Base-by-base conservation (phyloP, 139 green algal species). In the Haematococcus lacustris region DNA sequence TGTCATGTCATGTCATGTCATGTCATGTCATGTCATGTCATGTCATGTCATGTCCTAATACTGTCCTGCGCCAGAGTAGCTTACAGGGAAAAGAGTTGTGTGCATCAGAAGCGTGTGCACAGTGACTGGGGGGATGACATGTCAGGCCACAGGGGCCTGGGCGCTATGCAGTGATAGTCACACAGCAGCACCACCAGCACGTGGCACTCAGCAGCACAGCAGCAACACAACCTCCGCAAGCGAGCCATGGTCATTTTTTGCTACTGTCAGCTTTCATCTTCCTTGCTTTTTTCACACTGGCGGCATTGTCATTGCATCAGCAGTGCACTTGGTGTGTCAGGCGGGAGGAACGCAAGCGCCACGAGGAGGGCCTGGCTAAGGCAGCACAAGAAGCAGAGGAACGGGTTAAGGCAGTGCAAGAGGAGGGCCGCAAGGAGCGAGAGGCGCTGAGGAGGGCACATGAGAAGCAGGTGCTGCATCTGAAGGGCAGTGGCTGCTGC, bases 341-440 rank as follows among this genome's bases (percentile, higher is more conserved):
- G 41, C 73, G 79, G 1, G 85, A 87, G 57, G 80, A 90, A 32
- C 70, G 74, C 57, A 80, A 78, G 63, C 76, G 75, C 0, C 53
- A 74, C 21, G 80, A 82, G 38, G 79, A 81, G 63, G 77, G 71
- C 3, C 35, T 80, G 0, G n/a, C 66, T 32, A 68, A 75, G 34
- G 73, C 76, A 3, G 73, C 71, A 2, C 77, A 73, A 34, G 81
- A 80, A 26, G 70, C 43, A 0, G 73, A 85, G 43, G 63, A 73
- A 63, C 70, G 66, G 33, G 73, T 71, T 57, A 61, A 63, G 50
- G 38, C 71, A 23, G 71, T 53, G 38, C 43, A 71, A 38, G 78
- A 80, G 66, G 74, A 84, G 43, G 66, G 37, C 39, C n/a, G 39
- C 34, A 59, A 51, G 23, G 79, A 85, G 72, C 63, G 70, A 37